Conservation (phyloP, 768 basidiomycete species). For the Mycena vitilis region DNA sequence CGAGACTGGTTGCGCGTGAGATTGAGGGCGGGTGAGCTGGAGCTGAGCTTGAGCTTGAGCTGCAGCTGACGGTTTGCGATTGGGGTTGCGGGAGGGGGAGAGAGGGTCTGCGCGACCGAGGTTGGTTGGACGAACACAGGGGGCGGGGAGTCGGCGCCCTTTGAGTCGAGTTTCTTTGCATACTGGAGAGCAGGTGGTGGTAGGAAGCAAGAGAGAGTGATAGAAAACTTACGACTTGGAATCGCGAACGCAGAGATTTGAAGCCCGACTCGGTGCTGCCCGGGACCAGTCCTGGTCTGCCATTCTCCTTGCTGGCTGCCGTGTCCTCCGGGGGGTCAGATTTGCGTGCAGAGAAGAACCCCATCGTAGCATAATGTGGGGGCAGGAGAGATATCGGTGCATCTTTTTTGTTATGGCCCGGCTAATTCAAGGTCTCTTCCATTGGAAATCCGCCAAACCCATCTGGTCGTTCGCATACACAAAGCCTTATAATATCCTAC, state of each 20-base stretch:
- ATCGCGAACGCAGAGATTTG: slow-evolving; percentile 34
- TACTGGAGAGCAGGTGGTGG: slow-evolving; percentile 19
- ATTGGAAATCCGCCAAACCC: neutral
- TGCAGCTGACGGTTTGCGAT: slow-evolving; percentile 32
- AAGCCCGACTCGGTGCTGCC: slow-evolving; percentile 27
- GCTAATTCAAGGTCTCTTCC: slow-evolving; percentile 6
- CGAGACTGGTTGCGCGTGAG: slow-evolving; percentile 17
- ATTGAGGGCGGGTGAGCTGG: slow-evolving; percentile 34
- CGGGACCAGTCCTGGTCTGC: slow-evolving; percentile 39
- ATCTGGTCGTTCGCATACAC: neutral
- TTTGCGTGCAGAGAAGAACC: slow-evolving; percentile 60
- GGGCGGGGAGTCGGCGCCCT: slow-evolving; percentile 23
- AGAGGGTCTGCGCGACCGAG: slow-evolving; percentile 31
- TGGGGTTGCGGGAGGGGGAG: slow-evolving; percentile 25
- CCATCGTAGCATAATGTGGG: slow-evolving; percentile 60
- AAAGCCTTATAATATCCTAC: no score
- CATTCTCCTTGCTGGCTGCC: slow-evolving; percentile 47
- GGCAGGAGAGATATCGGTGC: neutral
- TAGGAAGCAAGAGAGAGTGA: neutral
- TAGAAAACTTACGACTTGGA: slow-evolving; percentile 31
- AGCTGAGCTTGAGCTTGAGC: slow-evolving; percentile 38
- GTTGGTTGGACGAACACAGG: slow-evolving; percentile 22
- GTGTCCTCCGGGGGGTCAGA: slow-evolving; percentile 41
- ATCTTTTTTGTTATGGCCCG: slow-evolving; percentile 11
- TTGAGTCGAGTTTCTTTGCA: slow-evolving; percentile 31